These are phyloP conservation scores for Colletotrichum lindemuthianum DNA, from an alignment of 2,329 filamentous ascomycete genomes.

Conservation along the genomic window DNA sequence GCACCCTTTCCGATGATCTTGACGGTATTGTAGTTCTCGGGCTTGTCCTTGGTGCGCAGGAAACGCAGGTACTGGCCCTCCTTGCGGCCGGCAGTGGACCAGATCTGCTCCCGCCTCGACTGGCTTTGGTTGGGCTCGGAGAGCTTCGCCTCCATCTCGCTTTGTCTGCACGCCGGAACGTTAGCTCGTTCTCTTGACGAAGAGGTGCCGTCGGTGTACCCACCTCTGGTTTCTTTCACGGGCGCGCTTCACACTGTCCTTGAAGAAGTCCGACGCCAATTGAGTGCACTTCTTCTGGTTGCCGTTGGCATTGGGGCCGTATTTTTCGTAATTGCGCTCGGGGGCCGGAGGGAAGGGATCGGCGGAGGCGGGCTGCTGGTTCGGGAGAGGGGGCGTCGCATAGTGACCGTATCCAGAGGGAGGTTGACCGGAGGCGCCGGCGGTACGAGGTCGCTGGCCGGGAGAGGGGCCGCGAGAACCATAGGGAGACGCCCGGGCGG, in stretches of 20 bases:
- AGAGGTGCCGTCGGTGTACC: constrained; percentile 41
- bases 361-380: constrained; percentile 64
- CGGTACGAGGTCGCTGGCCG: constrained; percentile 83
- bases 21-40: constrained; percentile 93
- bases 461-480: constrained; percentile 74
- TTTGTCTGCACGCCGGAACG: constrained; percentile 70
- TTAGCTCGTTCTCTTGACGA: not conserved
- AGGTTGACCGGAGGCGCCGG: constrained; percentile 72
- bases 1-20: constrained; percentile 99
- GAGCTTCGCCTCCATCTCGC: constrained; percentile 89
- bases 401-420: constrained; percentile 73
- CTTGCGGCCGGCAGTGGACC: constrained; percentile 84
- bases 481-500: constrained; percentile 76
- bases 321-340: constrained; percentile 87
- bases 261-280: constrained; percentile 91
- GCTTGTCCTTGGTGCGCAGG: constrained; percentile 90
- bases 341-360: constrained; percentile 82
- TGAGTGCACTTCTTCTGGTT: constrained; percentile 77
- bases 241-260: constrained; percentile 96
- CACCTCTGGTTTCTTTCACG: constrained; percentile 95
- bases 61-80: constrained; percentile 95
- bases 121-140: constrained; percentile 79
- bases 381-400: constrained; percentile 74
- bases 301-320: constrained; percentile 70
- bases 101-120: constrained; percentile 83